Conservation (phyloP, 352 stramenopile genomes). For the Phytophthora kernoviae region DNA sequence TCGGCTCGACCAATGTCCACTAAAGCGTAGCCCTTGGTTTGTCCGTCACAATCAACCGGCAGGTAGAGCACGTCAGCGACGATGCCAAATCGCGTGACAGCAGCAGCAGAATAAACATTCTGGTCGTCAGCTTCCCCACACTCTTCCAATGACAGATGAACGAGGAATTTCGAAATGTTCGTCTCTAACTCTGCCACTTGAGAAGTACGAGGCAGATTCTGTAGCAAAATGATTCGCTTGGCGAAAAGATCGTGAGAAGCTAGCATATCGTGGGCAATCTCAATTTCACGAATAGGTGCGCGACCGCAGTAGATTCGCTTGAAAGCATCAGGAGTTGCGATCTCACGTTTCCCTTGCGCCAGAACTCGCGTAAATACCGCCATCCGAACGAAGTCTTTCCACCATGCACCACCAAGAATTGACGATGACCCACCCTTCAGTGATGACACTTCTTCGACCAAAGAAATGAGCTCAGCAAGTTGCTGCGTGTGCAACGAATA, state of each 20-base stretch:
- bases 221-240: constrained; percentile 63
- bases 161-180: constrained; percentile 60
- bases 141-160: constrained; percentile 71
- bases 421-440: constrained; percentile 55
- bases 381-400: constrained; percentile 64
- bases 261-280: constrained; percentile 36
- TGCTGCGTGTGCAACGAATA: constrained; percentile 76
- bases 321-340: constrained; percentile 36
- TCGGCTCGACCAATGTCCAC: constrained; percentile 73
- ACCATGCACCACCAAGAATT: constrained; percentile 53
- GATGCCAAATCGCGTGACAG: constrained; percentile 68
- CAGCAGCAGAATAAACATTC: constrained; percentile 70
- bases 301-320: constrained; percentile 64
- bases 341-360: constrained; percentile 45
- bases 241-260: constrained; percentile 44
- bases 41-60: constrained; percentile 49
- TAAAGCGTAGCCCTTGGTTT: constrained; percentile 63
- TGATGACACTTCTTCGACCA: constrained; percentile 64
- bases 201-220: constrained; percentile 70
- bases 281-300: constrained; percentile 62
- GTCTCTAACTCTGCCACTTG: constrained; percentile 42
- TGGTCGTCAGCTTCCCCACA: constrained; percentile 81
- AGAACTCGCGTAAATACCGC: constrained; percentile 63
- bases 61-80: constrained; percentile 62
- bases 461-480: constrained; percentile 60